Evolutionary conservation across 2,329 filamentous ascomycete species (phyloP).

Genomic region (Hortaea sp.): DNA sequence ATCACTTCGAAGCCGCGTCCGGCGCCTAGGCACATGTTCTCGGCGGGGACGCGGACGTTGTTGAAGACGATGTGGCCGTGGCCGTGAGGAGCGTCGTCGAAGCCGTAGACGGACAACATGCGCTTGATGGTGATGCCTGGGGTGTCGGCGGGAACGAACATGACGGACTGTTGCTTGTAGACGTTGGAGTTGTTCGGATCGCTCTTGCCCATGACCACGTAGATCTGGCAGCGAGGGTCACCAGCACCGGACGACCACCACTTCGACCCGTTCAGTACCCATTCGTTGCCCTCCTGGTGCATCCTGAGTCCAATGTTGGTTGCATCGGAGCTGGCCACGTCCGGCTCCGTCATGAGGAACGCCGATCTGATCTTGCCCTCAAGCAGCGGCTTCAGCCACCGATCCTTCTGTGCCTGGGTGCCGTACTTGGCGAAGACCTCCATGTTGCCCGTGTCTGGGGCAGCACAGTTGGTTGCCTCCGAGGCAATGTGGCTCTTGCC

Average conservation of each 20-base stretch:
- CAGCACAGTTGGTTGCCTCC: slow-evolving; percentile 68
- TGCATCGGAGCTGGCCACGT: slow-evolving; percentile 41
- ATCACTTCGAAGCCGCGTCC: slow-evolving; percentile 97
- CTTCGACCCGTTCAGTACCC: slow-evolving; percentile 91
- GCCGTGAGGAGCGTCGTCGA: slow-evolving; percentile 95
- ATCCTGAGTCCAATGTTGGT: slow-evolving; percentile 57
- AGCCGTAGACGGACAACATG: slow-evolving; percentile 90
- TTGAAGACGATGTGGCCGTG: slow-evolving; percentile 87
- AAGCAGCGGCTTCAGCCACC: slow-evolving; percentile 40
- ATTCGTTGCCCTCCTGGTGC: slow-evolving; percentile 71
- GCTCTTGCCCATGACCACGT: slow-evolving; percentile 94
- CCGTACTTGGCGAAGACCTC: slow-evolving; percentile 45
- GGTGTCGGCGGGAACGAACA: slow-evolving; percentile 71
- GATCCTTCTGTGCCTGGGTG: slow-evolving; percentile 39
- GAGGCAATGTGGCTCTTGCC: slow-evolving; percentile 76
- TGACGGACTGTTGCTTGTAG: slow-evolving; percentile 87
- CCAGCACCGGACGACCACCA: slow-evolving; percentile 98
- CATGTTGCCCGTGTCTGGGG: slow-evolving; percentile 44
- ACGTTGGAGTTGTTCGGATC: slow-evolving; percentile 63
- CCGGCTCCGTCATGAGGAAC: slow-evolving; percentile 38
- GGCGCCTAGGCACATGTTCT: slow-evolving; percentile 82
- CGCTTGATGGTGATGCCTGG: slow-evolving; percentile 86
- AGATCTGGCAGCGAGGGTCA: slow-evolving; percentile 83
- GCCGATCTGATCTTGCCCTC: slow-evolving; percentile 40
- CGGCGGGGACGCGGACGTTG: slow-evolving; percentile 76